phyloP scores from a whole-genome alignment of 78 protist genomes.

The Chrysochromulina tobinii region DNA sequence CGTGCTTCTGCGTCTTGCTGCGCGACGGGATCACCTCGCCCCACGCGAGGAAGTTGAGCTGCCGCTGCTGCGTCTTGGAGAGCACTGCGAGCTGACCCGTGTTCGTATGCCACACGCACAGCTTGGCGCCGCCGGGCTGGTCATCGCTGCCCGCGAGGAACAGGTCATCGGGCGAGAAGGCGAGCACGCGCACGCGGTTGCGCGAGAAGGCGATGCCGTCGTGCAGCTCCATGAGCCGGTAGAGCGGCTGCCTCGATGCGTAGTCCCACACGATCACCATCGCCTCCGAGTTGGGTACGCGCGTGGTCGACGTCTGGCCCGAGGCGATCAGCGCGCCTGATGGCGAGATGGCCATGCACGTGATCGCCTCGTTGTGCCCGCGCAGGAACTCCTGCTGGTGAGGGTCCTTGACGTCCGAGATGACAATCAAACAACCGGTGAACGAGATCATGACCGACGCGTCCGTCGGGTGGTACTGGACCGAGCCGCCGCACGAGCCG shows the following conservation, averaged over 20 bases:
- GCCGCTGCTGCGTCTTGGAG: not conserved
- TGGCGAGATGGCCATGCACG: slow-evolving; percentile 20
- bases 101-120: not conserved
- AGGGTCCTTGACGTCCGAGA: slow-evolving; percentile 41
- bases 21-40: not conserved
- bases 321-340: slow-evolving; percentile 26
- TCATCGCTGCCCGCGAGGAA: slow-evolving; percentile 8
- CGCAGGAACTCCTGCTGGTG: slow-evolving; percentile 53
- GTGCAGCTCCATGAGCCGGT: not conserved
- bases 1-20: not conserved
- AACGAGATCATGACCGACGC: not conserved
- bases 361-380: slow-evolving; percentile 47
- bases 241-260: not conserved
- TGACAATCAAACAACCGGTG: slow-evolving; percentile 42
- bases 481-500: not conserved
- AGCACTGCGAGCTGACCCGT: not conserved
- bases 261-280: slow-evolving; percentile 3
- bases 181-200: not conserved
- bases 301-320: slow-evolving; percentile 12
- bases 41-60: not conserved
- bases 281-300: not conserved
- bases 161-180: slow-evolving; percentile 7
- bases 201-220: not conserved
- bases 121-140: not conserved
- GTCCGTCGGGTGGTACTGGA: slow-evolving; percentile 32